Evolutionary conservation across 2,329 filamentous ascomycete species (phyloP).

Genomic region (Penicillium concentricum): DNA sequence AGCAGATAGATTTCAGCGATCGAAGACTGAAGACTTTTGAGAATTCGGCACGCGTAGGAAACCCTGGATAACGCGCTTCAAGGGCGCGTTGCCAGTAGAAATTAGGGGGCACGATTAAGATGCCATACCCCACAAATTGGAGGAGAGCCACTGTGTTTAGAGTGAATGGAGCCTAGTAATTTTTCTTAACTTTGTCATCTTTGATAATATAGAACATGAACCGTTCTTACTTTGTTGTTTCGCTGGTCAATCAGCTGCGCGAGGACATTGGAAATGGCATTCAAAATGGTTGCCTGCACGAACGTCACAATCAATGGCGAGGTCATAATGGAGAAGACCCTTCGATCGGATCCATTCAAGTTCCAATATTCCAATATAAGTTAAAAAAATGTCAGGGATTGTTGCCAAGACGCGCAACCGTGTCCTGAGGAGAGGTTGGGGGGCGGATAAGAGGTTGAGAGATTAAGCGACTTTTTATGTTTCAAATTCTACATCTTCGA

Average conservation of each 20-base stretch:
- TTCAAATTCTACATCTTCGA: neutral
- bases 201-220: neutral
- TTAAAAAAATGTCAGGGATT: neutral
- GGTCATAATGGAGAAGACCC: constrained; percentile 15
- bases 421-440: constrained; percentile 16
- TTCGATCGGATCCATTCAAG: constrained; percentile 9
- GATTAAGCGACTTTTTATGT: neutral
- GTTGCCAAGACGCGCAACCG: constrained; percentile 24
- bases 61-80: constrained; percentile 71
- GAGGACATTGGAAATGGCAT: constrained; percentile 39
- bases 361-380: neutral
- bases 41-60: constrained; percentile 39
- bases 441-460: neutral
- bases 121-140: constrained; percentile 73
- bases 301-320: constrained; percentile 36
- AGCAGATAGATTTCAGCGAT: constrained; percentile 7
- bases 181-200: constrained; percentile 4
- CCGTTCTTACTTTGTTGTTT: constrained; percentile 30
- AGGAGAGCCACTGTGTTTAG: constrained; percentile 68
- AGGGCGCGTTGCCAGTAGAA: constrained; percentile 82
- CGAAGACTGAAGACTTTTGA: constrained; percentile 12
- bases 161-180: constrained; percentile 54
- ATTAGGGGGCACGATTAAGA: constrained; percentile 76
- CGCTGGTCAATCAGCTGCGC: constrained; percentile 41
- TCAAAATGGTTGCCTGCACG: constrained; percentile 39